Base-by-base conservation (phyloP, 2,329 filamentous ascomycete species). In the Colletotrichum chlorophyti region DNA sequence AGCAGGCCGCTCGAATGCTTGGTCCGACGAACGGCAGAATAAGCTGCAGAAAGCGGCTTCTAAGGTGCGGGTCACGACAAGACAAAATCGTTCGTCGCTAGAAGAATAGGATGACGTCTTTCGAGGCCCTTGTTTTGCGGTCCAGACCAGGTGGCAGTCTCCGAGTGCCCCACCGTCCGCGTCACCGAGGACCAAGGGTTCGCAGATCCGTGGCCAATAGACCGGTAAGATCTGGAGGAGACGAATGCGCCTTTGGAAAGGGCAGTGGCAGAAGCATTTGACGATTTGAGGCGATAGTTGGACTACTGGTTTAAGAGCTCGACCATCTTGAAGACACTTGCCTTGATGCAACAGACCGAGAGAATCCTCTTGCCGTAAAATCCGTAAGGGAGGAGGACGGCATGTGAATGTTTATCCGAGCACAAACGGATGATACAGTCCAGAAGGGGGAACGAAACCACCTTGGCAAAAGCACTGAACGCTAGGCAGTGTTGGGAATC, bases 51-150 rank as follows among this genome's bases (percentile, higher is more conserved):
- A n/a, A n/a, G n/a, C n/a, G n/a, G n/a, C n/a, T n/a, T n/a, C n/a
- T n/a, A n/a, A n/a, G n/a, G n/a, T n/a, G n/a, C n/a, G n/a, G n/a
- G n/a, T n/a, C n/a, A n/a, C n/a, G n/a, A n/a, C n/a, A n/a, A n/a
- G n/a, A n/a, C n/a, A n/a, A n/a, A n/a, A n/a, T n/a, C n/a, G n/a
- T n/a, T n/a, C n/a, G n/a, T n/a, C n/a, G n/a, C n/a, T 32, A 23
- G 32, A 46, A 31, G 24, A 10, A 14, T 7, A 17, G 11, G 17
- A 60, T 60, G 57, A 60, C 57, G 51, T 60, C 47, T 38, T 10
- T 21, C 29, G 29, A 15, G 34, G 23, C 15, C 41, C 17, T 38
- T 19, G 31, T 29, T 32, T 27, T 24, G n/a, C 43, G 57, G 37
- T 49, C 43, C 45, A 57, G 51, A 40, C 57, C 43, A n/a, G n/a